A percentile compares a stretch with the other conserved stretches of the same genome.
Conservation (phyloP, 1,284 basidiomycete genomes). For the Ceratobasidium sp. region DNA sequence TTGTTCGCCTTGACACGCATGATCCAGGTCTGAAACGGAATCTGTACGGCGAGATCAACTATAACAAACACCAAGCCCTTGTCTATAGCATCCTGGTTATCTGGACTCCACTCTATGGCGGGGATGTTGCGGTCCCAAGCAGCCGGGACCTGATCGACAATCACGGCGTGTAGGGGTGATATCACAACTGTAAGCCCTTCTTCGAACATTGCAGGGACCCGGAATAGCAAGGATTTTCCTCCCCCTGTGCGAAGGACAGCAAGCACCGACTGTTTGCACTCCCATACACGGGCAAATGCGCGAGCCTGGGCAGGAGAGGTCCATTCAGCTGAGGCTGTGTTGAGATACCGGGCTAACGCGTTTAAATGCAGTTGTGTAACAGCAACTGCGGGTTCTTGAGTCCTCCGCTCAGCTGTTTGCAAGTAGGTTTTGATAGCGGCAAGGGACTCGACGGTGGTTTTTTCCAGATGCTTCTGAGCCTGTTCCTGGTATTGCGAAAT, state of each 20-base stretch:
- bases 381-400: not conserved
- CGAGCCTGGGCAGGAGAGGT: not conserved
- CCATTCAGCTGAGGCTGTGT: not conserved
- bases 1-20: not conserved
- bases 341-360: not conserved
- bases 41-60: not conserved
- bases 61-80: not conserved
- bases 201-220: not conserved
- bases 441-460: not conserved
- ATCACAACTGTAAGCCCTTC: not conserved
- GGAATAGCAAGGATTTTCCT: constrained; percentile 14
- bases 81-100: not conserved
- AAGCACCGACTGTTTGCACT: not conserved
- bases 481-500: too few species aligned
- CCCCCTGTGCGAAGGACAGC: not conserved
- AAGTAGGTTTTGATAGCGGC: not conserved
- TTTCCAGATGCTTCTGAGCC: too few species aligned
- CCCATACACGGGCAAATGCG: not conserved
- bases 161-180: not conserved
- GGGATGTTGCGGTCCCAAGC: not conserved
- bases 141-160: not conserved
- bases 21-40: not conserved
- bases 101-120: not conserved
- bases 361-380: not conserved
- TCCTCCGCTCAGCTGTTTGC: not conserved